phyloP scores from a whole-genome alignment of 805 yeast species.

The Wickerhamiella vanderwaltii region DNA sequence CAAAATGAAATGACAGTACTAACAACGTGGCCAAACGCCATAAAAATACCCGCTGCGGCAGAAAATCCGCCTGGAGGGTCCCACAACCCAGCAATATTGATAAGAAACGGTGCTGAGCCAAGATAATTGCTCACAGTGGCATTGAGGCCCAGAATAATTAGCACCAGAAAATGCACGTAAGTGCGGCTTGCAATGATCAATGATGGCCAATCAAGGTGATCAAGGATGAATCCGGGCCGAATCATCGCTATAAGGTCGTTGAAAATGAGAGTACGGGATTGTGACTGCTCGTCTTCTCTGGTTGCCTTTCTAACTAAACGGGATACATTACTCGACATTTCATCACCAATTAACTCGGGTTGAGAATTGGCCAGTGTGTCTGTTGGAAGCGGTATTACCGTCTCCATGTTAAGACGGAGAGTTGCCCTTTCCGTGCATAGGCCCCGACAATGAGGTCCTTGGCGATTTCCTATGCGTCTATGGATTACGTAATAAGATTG shows the following conservation, averaged over 20 bases:
- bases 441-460: too few relatives aligned
- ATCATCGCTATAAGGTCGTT: neutral
- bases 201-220: constrained; percentile 20
- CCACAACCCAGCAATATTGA: constrained; percentile 16
- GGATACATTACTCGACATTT: too few relatives aligned
- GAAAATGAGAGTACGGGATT: too few relatives aligned
- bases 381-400: too few relatives aligned
- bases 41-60: constrained; percentile 3
- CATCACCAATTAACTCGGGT: too few relatives aligned
- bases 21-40: neutral
- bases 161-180: constrained; percentile 19
- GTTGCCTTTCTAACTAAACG: too few relatives aligned
- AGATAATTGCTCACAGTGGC: constrained; percentile 15
- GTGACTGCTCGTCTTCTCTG: too few relatives aligned
- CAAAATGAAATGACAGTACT: neutral
- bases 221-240: constrained; percentile 15
- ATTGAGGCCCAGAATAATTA: constrained; percentile 14
- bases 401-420: too few relatives aligned
- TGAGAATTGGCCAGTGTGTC: too few relatives aligned
- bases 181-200: constrained; percentile 18
- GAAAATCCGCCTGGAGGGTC: constrained; percentile 22
- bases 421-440: too few relatives aligned
- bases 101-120: constrained; percentile 19
- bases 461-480: too few relatives aligned
- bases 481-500: too few relatives aligned